Base-by-base conservation (phyloP, 768 basidiomycete genomes). In the Zangia roseola region DNA sequence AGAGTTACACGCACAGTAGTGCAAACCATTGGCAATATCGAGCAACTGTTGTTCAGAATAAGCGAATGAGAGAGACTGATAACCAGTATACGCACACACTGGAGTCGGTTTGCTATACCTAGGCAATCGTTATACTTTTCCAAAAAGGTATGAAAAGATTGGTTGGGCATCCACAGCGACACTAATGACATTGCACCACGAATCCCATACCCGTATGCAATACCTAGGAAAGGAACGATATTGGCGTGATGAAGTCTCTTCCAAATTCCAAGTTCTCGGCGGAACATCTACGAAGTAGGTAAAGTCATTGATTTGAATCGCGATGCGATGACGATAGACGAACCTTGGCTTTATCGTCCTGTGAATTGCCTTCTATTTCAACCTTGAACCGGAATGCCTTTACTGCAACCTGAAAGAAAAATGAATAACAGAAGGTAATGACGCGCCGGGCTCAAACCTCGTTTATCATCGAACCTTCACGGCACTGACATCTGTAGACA, bases 111-210 rank as follows among this genome's bases (percentile, higher is more conserved):
- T 4, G 2, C 23, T 4, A 35, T 6, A n/a, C n/a, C 4, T 21
- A 53, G 47, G n/a, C 19, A 17, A 9, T 10, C 13, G 2, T 40
- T 30, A 6, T 53, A 14, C 6, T 30, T 43, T 8, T 7, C 33
- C 5, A 67, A 42, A 37, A 67, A 66, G 2, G 39, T 21, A 2
- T 47, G 59, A 12, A 68, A 45, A 7, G 52, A 55, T 34, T 58
- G 64, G 43, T 63, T 63, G 5, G 58, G 57, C 47, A 62, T 52
- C 65, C 65, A 67, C 5, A 55, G 55, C n/a, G 59, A 66, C n/a
- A 67, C 65, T 48, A 67, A 46, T 6, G 64, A 49, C 36, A 39
- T 17, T 10, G 48, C 14, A 16, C 21, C 42, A 5, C 9, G 14
- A 42, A 49, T 43, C 20, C 49, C 49, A 19, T 42, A 49, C 5